Percentiles rank a stretch among this genome's conserved stretches.
Evolutionary conservation across 805 yeast genomes (phyloP).

Genomic region (Brettanomyces anomalus): DNA sequence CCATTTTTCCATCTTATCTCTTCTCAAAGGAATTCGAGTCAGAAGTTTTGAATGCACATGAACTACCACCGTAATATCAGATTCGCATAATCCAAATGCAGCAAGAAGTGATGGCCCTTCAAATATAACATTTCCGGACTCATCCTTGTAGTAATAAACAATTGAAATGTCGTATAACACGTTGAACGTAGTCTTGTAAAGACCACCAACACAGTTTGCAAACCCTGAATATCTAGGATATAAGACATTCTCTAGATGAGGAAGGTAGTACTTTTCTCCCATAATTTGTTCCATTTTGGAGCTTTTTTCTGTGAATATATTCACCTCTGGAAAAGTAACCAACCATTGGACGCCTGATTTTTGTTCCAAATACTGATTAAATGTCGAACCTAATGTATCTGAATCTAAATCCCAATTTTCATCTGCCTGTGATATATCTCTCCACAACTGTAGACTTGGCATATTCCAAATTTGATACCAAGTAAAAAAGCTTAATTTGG

Average conservation of each 20-base stretch:
- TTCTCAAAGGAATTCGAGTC: constrained; percentile 40
- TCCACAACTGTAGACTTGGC: constrained; percentile 42
- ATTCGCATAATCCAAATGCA: constrained; percentile 26
- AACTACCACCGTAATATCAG: constrained; percentile 29
- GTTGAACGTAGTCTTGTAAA: constrained; percentile 31
- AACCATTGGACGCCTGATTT: constrained; percentile 44
- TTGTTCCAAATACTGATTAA: constrained; percentile 24
- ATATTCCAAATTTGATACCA: constrained; percentile 63
- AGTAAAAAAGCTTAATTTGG: constrained; percentile 49
- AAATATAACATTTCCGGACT: constrained; percentile 12
- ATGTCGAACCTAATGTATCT: constrained; percentile 23
- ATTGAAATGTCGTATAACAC: constrained; percentile 51
- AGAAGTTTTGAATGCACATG: constrained; percentile 40
- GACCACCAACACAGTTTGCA: constrained; percentile 36
- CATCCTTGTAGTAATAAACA: constrained; percentile 26
- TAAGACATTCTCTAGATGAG: constrained; percentile 48
- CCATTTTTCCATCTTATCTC: constrained; percentile 61
- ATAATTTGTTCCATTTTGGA: constrained; percentile 42
- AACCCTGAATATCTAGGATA: constrained; percentile 72
- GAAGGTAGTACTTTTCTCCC: constrained; percentile 50
- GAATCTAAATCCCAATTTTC: constrained; percentile 60
- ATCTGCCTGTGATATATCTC: constrained; percentile 44
- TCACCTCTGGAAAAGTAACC: constrained; percentile 79
- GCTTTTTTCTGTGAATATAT: constrained; percentile 46
- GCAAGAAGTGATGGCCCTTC: constrained; percentile 29